phyloP scores from a whole-genome alignment of 257 asterid genomes.

The Salvia miltiorrhiza region DNA sequence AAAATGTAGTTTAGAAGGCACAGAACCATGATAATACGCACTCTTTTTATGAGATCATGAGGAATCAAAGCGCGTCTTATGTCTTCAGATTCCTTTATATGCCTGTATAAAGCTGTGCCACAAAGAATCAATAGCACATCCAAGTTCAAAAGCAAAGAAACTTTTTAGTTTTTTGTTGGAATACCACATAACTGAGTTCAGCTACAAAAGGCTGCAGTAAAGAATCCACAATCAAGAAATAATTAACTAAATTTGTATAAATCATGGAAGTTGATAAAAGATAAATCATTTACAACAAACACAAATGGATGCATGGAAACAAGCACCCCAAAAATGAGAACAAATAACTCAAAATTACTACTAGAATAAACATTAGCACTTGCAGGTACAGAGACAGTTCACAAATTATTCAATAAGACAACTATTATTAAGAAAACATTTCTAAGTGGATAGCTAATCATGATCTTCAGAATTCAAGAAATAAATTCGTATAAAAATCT shows the following conservation, averaged over 20 bases:
- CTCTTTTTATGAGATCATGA: slow-evolving; percentile 78
- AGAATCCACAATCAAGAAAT: not conserved
- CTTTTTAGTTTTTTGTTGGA: not conserved
- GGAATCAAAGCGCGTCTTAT: slow-evolving; percentile 76
- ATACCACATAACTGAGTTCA: not conserved
- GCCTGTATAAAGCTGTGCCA: slow-evolving; percentile 52
- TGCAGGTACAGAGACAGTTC: not conserved
- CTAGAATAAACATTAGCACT: not conserved
- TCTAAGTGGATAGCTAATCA: not conserved
- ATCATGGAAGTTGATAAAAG: not conserved
- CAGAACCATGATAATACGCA: slow-evolving; percentile 24
- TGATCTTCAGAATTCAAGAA: slow-evolving; percentile 9
- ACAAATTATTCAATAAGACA: not conserved
- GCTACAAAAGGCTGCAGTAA: not conserved
- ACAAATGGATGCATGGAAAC: not conserved
- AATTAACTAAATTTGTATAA: not conserved
- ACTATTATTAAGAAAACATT: not conserved
- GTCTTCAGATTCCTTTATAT: slow-evolving; percentile 74
- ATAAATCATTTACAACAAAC: not conserved
- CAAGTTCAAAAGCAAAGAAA: not conserved
- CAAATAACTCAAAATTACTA: not conserved
- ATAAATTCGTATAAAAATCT: not conserved
- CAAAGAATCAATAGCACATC: not conserved
- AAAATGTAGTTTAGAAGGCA: not conserved
- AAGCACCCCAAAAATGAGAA: not conserved